Base-by-base conservation (phyloP, 2,329 filamentous ascomycete genomes). In the Ustulina deusta region DNA sequence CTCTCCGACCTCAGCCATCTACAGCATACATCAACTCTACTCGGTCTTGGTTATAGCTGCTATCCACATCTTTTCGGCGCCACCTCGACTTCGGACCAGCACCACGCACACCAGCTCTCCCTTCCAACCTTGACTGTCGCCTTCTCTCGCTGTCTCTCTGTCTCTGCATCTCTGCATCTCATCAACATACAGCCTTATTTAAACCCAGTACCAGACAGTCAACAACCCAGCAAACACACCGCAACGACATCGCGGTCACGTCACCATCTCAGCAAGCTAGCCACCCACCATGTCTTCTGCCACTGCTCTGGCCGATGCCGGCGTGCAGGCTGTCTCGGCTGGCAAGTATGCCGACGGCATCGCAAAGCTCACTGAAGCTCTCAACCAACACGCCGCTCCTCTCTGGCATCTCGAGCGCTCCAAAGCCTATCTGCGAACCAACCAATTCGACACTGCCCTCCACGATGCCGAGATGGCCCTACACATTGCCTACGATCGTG, bases 321-420 rank as follows among this genome's bases (percentile, higher is more conserved):
- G 94, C 74, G 82, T 97, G 58, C 83, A 84, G 42, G 86, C 93
- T 63, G 84, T 93, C 65, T 81, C 87, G 32, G 82, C 80, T 9
- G 86, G 85, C 58, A 85, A 94, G 68, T 95, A 89, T 79, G 81
- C 85, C 5, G 83, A 85, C 54, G 94, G 93, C 51, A 87, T 97
- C 72, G 78, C 83, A 40, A 86, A 90, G 73, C 91, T 91, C 70
- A 91, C 91, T 7, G 79, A 83, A 44, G 93, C 93, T 6, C 83
- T 97, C 38, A 81, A 88, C 68, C 84, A 84, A 13, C 89, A 90
- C 0, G 83, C 83, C 44, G 93, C 92, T 2, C 91, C 93, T 1
- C 81, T 87, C 56, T 97, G 96, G 87, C 91, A 95, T 69, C 88
- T 96, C 70, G 89, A 91, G 72, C 93, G 95, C 22, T 92, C 93